Percentiles rank a stretch among this genome's conserved stretches.
These are phyloP conservation scores for Eragrostis nindensis DNA, from an alignment of 176 grass and related monocot species.

Conservation along the genomic window DNA sequence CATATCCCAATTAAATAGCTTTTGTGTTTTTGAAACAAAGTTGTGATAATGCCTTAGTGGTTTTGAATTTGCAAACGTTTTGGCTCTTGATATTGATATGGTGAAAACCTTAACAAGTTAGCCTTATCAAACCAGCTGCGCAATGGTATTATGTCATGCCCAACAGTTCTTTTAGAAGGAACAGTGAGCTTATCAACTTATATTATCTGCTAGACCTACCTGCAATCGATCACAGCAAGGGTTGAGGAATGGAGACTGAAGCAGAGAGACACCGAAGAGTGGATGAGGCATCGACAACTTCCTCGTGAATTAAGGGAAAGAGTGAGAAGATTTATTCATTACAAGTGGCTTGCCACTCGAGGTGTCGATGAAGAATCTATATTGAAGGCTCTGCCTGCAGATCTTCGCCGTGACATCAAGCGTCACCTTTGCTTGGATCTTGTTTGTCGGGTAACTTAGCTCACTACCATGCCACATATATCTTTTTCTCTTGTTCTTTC, in stretches of 20 bases:
- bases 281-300: slow-evolving; percentile 94
- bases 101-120: slow-evolving; percentile 9
- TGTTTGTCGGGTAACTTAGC: slow-evolving; percentile 77
- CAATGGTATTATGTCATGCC: slow-evolving; percentile 8
- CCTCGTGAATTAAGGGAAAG: slow-evolving; percentile 67
- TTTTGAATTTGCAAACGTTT: slow-evolving; percentile 9
- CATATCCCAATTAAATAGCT: background rate
- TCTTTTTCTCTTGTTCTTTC: background rate
- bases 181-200: slow-evolving; percentile 21
- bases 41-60: background rate
- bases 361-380: slow-evolving; percentile 96
- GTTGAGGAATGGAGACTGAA: slow-evolving; percentile 98
- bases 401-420: slow-evolving; percentile 93
- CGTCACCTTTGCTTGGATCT: slow-evolving; percentile 87
- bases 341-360: slow-evolving; percentile 95
- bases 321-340: slow-evolving; percentile 87
- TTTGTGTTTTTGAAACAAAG: too few relatives aligned
- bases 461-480: slow-evolving; percentile 11
- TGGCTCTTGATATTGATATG: background rate
- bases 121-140: background rate
- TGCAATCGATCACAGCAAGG: slow-evolving; percentile 93
- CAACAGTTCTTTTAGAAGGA: slow-evolving; percentile 19
- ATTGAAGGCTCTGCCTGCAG: slow-evolving; percentile 66
- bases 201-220: slow-evolving; percentile 71
- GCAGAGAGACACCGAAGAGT: slow-evolving; percentile 91